Percentiles rank a stretch among this genome's conserved stretches.
Conservation (phyloP, 2,329 filamentous ascomycete species). For the Eurotiales sp. region DNA sequence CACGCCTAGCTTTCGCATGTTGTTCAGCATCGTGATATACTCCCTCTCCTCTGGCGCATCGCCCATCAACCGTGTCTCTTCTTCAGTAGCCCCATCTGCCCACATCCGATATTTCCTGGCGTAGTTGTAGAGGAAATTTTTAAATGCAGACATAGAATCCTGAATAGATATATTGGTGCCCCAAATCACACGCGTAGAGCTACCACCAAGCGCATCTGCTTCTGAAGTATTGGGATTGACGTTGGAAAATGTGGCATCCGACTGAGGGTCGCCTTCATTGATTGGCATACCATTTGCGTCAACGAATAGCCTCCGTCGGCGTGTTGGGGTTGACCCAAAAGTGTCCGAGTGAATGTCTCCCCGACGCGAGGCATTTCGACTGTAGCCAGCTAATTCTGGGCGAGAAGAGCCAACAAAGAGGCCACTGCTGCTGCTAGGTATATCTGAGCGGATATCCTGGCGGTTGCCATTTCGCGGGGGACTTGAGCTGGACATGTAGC, state of each 20-base stretch:
- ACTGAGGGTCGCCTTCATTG: conserved; percentile 45
- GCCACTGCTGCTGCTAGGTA: conserved; percentile 78
- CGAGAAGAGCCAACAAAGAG: conserved; percentile 70
- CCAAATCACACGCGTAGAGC: conserved; percentile 83
- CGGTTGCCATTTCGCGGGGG: conserved; percentile 59
- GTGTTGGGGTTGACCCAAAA: conserved; percentile 50
- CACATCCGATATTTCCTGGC: conserved; percentile 93
- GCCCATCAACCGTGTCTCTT: conserved; percentile 64
- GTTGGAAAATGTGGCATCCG: conserved; percentile 64
- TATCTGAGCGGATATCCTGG: conserved; percentile 62
- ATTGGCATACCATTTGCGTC: conserved; percentile 62
- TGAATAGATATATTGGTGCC: conserved; percentile 94
- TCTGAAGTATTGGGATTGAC: conserved; percentile 83
- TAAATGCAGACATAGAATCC: conserved; percentile 82
- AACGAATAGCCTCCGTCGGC: conserved; percentile 59
- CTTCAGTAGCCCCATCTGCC: conserved; percentile 75
- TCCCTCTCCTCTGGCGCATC: conserved; percentile 72
- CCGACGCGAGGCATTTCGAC: conserved; percentile 60
- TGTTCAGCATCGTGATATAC: conserved; percentile 80
- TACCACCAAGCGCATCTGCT: conserved; percentile 79
- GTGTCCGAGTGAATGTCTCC: conserved; percentile 85
- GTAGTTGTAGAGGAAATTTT: conserved; percentile 89
- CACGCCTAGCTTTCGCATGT: conserved; percentile 83
- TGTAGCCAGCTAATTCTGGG: conserved; percentile 42
- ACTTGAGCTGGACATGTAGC: conserved; percentile 86